These are phyloP conservation scores for Spinacia oleracea DNA, from an alignment of 179 eudicot genomes.

Conservation along the genomic window DNA sequence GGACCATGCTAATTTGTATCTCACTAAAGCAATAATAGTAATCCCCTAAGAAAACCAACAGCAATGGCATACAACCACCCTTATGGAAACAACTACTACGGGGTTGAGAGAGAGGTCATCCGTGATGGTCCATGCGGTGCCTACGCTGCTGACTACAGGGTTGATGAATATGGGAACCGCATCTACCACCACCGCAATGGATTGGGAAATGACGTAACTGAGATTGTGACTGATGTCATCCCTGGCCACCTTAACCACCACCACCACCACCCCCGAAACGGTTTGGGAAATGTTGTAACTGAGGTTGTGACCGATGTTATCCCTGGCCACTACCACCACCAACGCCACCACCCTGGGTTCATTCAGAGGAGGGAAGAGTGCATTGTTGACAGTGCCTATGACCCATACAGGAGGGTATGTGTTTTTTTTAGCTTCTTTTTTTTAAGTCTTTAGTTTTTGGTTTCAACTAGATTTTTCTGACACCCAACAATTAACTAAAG, in stretches of 20 bases:
- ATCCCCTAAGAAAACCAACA: background rate
- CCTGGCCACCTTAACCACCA: conserved; percentile 13
- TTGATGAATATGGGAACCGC: conserved; percentile 19
- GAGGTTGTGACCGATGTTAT: conserved; percentile 5
- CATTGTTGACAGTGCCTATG: conserved; percentile 13
- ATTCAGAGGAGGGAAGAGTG: conserved; percentile 26
- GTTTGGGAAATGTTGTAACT: background rate
- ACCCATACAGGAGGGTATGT: conserved; percentile 33
- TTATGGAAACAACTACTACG: conserved; percentile 20
- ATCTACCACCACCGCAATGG: conserved; percentile 17
- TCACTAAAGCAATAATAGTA: conserved; percentile 8
- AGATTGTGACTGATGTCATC: conserved; percentile 7
- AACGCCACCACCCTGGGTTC: conserved; percentile 19
- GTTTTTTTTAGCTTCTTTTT: background rate
- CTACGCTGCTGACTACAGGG: conserved; percentile 28
- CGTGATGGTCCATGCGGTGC: conserved; percentile 22
- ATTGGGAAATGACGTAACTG: background rate
- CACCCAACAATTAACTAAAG: background rate
- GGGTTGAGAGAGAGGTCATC: conserved; percentile 23
- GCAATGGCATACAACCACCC: conserved; percentile 25
- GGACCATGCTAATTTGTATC: background rate
- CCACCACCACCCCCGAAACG: conserved; percentile 21
- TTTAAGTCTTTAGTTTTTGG: background rate
- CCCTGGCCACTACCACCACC: conserved; percentile 15
- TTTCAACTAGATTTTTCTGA: background rate